Conservation (phyloP, 306 rosid species). For the Sphenostylis stenocarpa region DNA sequence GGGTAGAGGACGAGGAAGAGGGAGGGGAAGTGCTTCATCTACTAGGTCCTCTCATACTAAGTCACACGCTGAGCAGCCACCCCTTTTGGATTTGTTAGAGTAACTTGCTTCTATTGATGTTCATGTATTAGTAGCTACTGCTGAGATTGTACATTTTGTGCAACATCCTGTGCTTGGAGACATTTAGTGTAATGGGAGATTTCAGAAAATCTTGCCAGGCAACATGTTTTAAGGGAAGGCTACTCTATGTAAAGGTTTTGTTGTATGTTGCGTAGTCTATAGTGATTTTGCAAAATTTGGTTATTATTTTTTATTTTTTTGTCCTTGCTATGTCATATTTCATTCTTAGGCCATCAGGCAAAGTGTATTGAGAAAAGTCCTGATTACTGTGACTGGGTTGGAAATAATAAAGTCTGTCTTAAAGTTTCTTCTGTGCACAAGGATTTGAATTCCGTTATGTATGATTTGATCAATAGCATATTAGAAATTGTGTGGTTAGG, state of each 20-base stretch:
- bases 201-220: slow-evolving; percentile 32
- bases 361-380: slow-evolving; percentile 57
- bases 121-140: slow-evolving; percentile 30
- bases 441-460: slow-evolving; percentile 12
- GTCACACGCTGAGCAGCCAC: slow-evolving; percentile 65
- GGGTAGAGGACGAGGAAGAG: slow-evolving; percentile 95
- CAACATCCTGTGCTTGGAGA: slow-evolving; percentile 41
- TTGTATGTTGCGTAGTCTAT: slow-evolving; percentile 51
- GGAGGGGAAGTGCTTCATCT: slow-evolving; percentile 57
- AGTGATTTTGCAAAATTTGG: slow-evolving; percentile 44
- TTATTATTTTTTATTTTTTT: slow-evolving; percentile 29
- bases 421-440: slow-evolving; percentile 20
- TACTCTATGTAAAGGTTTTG: slow-evolving; percentile 48
- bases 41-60: slow-evolving; percentile 54
- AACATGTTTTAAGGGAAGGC: slow-evolving; percentile 39
- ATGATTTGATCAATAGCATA: slow-evolving; percentile 2
- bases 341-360: slow-evolving; percentile 41
- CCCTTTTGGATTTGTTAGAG: slow-evolving; percentile 88
- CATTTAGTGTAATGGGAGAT: slow-evolving; percentile 40
- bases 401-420: slow-evolving; percentile 50
- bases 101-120: slow-evolving; percentile 18
- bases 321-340: slow-evolving; percentile 35
- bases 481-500: neutral
- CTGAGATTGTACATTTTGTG: slow-evolving; percentile 43
- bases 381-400: slow-evolving; percentile 42